Conservation (phyloP, 495 filamentous ascomycete species). For the Podospora pseudoanserina region DNA sequence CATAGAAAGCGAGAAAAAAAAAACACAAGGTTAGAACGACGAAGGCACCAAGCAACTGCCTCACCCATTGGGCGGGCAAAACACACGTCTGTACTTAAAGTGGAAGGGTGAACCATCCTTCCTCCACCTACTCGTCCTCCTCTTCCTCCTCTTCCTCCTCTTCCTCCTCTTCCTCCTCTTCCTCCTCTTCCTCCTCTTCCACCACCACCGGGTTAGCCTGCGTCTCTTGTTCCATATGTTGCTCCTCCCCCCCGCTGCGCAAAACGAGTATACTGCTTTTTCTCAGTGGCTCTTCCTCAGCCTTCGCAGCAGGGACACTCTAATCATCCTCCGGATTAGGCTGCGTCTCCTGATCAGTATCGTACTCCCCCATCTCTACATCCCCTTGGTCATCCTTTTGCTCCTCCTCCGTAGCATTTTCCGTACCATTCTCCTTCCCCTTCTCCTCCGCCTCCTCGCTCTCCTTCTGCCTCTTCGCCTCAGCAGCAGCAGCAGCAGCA, state of each 20-base stretch:
- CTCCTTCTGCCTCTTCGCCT: slow-evolving; percentile 21
- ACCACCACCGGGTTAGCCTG: no score
- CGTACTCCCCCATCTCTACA: slow-evolving; percentile 43
- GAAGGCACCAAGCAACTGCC: no score
- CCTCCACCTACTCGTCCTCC: no score
- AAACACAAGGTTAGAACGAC: not conserved
- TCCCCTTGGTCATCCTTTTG: slow-evolving; percentile 34
- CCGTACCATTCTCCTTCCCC: slow-evolving; percentile 12
- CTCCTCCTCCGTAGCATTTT: slow-evolving; percentile 27
- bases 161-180: no score
- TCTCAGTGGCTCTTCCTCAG: not conserved
- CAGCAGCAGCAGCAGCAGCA: slow-evolving; percentile 18
- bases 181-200: no score
- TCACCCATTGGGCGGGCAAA: no score
- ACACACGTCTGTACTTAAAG: no score
- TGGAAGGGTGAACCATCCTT: no score
- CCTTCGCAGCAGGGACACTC: not conserved
- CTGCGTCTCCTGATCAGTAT: slow-evolving; percentile 36
- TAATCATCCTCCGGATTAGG: slow-evolving; percentile 17
- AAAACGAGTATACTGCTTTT: no score
- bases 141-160: no score
- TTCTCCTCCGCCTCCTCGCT: slow-evolving; percentile 23
- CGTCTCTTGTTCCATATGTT: no score
- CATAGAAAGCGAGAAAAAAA: not conserved
- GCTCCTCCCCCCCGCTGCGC: no score